Percentiles rank a stretch among this genome's conserved stretches.
phyloP scores from a whole-genome alignment of 139 green algal species.

The Nannochloris sp. region DNA sequence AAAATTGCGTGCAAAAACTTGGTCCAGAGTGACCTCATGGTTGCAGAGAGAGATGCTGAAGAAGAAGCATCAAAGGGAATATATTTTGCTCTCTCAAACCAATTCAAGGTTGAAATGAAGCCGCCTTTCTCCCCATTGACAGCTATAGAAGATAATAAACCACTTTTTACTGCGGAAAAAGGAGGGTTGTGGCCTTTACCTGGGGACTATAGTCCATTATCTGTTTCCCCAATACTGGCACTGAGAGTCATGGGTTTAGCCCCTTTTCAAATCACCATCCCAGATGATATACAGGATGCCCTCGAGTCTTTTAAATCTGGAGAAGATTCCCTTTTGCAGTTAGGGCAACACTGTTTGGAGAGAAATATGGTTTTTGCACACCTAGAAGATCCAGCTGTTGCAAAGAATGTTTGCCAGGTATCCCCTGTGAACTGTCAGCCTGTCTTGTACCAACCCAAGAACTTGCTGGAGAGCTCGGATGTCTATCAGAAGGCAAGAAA shows the following conservation, averaged over 20 bases:
- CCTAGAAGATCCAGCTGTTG: too few relatives aligned
- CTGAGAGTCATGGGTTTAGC: not conserved
- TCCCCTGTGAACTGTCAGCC: too few relatives aligned
- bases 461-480: too few relatives aligned
- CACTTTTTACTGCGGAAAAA: constrained; percentile 5
- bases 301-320: too few relatives aligned
- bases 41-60: not conserved
- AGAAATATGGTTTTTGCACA: too few relatives aligned
- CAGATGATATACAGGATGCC: not conserved
- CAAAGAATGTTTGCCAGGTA: too few relatives aligned
- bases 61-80: not conserved
- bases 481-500: not conserved
- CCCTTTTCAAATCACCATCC: constrained; percentile 1
- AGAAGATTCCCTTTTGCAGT: too few relatives aligned
- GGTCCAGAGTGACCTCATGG: not conserved
- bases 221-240: not conserved
- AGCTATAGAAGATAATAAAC: not conserved
- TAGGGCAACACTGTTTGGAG: too few relatives aligned
- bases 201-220: not conserved
- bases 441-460: too few relatives aligned
- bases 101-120: constrained; percentile 5
- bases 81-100: not conserved
- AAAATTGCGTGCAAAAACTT: not conserved
- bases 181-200: constrained; percentile 5
- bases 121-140: not conserved